These are phyloP conservation scores for Colletotrichum siamense DNA, from an alignment of 2,329 filamentous ascomycete species.

Conservation along the genomic window DNA sequence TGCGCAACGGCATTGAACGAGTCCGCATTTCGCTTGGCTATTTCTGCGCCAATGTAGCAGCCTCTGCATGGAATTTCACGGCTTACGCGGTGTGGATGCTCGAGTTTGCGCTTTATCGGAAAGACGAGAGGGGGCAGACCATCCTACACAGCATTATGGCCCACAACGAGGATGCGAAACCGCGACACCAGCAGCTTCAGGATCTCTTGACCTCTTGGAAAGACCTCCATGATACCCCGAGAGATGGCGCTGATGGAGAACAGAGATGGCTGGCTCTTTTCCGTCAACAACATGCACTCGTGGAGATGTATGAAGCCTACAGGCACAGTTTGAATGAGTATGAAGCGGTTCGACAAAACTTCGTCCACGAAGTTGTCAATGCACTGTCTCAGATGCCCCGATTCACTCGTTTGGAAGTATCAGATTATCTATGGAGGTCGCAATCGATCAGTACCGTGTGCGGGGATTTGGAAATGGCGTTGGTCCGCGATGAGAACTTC, in stretches of 20 bases:
- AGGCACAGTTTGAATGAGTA: rapidly evolving
- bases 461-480: too few relatives aligned
- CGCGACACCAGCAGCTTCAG: too few relatives aligned
- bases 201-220: neutral
- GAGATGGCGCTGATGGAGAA: neutral
- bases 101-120: neutral
- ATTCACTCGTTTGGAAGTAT: neutral
- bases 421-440: rapidly evolving
- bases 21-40: neutral
- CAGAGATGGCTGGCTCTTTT: neutral
- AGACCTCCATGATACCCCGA: rapidly evolving
- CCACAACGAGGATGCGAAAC: too few relatives aligned
- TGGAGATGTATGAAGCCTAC: neutral
- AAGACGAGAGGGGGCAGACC: neutral
- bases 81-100: neutral
- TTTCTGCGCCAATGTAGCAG: rapidly evolving
- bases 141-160: too few relatives aligned
- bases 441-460: too few relatives aligned
- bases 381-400: rapidly evolving
- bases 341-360: neutral
- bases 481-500: rapidly evolving
- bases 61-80: rapidly evolving
- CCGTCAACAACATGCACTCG: neutral
- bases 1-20: neutral
- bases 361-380: neutral